These are phyloP conservation scores for Phytophthora macrochlamydospora DNA, from an alignment of 352 stramenopile species.

Conservation along the genomic window DNA sequence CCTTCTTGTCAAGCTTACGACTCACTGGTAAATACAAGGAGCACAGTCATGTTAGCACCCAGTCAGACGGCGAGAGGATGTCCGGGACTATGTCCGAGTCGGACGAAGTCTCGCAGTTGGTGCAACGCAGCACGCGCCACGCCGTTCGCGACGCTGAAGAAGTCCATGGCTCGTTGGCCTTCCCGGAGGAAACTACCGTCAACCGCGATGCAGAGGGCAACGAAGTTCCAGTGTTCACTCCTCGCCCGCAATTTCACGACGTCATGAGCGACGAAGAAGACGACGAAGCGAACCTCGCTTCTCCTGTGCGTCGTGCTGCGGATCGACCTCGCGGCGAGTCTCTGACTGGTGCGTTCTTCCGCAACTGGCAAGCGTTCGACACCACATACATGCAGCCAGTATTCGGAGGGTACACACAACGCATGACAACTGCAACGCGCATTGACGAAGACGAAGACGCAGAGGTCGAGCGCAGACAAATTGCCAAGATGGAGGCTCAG, in stretches of 20 bases:
- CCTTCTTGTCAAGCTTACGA: slow-evolving; percentile 59
- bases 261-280: slow-evolving; percentile 56
- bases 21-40: slow-evolving; percentile 48
- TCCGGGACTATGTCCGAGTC: slow-evolving; percentile 37
- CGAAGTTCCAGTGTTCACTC: slow-evolving; percentile 58
- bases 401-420: slow-evolving; percentile 68
- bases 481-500: slow-evolving; percentile 51
- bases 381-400: slow-evolving; percentile 80
- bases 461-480: slow-evolving; percentile 18
- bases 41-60: slow-evolving; percentile 30
- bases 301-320: slow-evolving; percentile 15
- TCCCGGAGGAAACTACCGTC: slow-evolving; percentile 32
- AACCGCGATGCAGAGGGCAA: slow-evolving; percentile 31
- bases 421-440: slow-evolving; percentile 12
- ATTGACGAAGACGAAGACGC: slow-evolving; percentile 29
- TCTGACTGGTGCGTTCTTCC: slow-evolving; percentile 69
- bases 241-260: slow-evolving; percentile 74
- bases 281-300: slow-evolving; percentile 26
- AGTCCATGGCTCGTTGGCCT: slow-evolving; percentile 30
- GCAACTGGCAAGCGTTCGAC: slow-evolving; percentile 82
- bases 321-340: slow-evolving; percentile 48
- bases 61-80: slow-evolving; percentile 48
- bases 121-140: slow-evolving; percentile 56
- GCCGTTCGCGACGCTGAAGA: slow-evolving; percentile 48
- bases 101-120: slow-evolving; percentile 32